These are phyloP conservation scores for Penicillium angulare DNA, from an alignment of 495 filamentous ascomycete genomes.

Conservation along the genomic window DNA sequence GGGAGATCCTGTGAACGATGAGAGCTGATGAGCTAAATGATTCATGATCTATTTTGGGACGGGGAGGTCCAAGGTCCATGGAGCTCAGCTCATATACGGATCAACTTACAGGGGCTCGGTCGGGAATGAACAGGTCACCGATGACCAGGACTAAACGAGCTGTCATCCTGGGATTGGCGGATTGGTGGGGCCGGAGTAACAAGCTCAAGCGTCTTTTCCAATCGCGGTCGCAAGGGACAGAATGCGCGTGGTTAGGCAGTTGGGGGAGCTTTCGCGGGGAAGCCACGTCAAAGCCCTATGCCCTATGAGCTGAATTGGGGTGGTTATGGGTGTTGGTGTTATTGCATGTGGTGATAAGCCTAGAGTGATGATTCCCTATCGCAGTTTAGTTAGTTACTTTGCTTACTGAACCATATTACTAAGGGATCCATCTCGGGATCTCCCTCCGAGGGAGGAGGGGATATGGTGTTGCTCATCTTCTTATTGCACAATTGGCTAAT, in stretches of 20 bases:
- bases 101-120: constrained; percentile 73
- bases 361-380: no score
- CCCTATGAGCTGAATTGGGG: constrained; percentile 20
- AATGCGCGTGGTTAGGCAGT: background rate
- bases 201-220: constrained; percentile 32
- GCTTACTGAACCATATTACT: no score
- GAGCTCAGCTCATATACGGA: constrained; percentile 2
- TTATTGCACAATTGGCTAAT: constrained; percentile 1
- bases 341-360: no score
- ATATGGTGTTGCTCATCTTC: no score
- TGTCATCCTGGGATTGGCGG: constrained; percentile 54
- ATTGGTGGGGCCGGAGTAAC: constrained; percentile 8
- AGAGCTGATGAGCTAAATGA: no score
- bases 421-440: no score
- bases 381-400: no score
- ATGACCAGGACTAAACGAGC: constrained; percentile 86
- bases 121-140: constrained; percentile 96
- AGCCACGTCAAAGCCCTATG: constrained; percentile 31
- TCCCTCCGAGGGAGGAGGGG: constrained; percentile 1
- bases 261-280: constrained; percentile 39
- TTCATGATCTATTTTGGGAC: constrained; percentile 26
- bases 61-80: no score
- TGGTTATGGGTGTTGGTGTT: no score
- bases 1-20: constrained; percentile 71
- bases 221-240: constrained; percentile 3